phyloP scores from a whole-genome alignment of 2,329 filamentous ascomycete genomes.

The Fusarium circinatum region DNA sequence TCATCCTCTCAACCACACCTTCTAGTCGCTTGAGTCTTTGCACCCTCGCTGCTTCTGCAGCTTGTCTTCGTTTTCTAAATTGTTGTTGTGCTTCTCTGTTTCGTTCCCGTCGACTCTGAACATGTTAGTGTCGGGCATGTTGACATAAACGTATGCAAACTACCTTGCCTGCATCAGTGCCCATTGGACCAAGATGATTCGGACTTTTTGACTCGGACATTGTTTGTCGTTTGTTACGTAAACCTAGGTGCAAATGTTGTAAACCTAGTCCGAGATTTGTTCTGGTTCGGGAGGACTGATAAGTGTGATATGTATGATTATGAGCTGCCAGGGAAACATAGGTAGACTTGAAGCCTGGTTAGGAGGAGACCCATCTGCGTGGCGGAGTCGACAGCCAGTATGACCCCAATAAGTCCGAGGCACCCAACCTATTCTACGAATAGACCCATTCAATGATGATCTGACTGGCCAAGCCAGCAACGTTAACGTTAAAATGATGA shows the following conservation, averaged over 20 bases:
- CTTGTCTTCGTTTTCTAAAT: constrained; percentile 15
- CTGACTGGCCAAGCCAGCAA: background rate
- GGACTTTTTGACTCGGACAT: constrained; percentile 1
- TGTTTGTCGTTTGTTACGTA: background rate
- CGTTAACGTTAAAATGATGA: background rate
- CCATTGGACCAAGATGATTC: background rate
- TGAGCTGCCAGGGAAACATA: background rate
- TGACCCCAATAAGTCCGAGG: background rate
- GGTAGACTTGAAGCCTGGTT: background rate
- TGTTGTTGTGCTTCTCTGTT: constrained; percentile 21
- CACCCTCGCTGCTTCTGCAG: background rate
- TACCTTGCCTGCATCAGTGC: constrained; percentile 4
- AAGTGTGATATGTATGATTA: background rate
- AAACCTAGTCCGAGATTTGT: background rate
- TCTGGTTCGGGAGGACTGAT: background rate
- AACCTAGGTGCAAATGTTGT: background rate
- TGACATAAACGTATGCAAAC: background rate
- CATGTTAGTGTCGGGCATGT: background rate
- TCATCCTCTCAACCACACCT: constrained; percentile 12
- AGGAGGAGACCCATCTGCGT: background rate
- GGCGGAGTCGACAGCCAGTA: background rate
- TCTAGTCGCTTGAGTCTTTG: constrained; percentile 8
- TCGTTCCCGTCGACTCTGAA: constrained; percentile 8
- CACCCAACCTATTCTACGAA: no score
- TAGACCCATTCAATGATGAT: background rate